These are phyloP conservation scores for Endoconidiophora polonica DNA, from an alignment of 2,329 filamentous ascomycete species.

Conservation along the genomic window DNA sequence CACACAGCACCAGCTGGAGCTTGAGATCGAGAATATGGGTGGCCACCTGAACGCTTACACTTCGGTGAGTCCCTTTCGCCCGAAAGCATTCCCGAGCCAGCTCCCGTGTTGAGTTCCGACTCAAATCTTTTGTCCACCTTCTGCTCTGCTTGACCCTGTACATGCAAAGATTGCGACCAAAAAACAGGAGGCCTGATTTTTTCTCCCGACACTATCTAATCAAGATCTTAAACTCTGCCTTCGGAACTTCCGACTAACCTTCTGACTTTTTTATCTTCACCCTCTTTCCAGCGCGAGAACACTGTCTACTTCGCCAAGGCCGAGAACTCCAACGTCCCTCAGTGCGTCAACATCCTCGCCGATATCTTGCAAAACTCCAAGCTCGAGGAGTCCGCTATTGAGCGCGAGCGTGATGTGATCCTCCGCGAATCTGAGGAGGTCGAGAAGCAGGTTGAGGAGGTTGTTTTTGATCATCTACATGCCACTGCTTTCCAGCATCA, in stretches of 20 bases:
- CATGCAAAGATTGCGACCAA: background rate
- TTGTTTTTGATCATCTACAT: constrained; percentile 97
- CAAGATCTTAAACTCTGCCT: background rate
- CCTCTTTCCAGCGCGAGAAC: constrained; percentile 66
- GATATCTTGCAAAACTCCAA: constrained; percentile 99
- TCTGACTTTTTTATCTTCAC: background rate
- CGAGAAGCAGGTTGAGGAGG: constrained; percentile 98
- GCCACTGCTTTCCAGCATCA: constrained; percentile 95
- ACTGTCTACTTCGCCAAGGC: constrained; percentile 99
- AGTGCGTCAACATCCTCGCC: constrained; percentile 93
- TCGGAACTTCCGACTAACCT: constrained; percentile 6
- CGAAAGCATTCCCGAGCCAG: background rate
- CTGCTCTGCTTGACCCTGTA: background rate
- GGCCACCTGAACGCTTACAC: constrained; percentile 99
- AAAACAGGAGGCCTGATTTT: background rate
- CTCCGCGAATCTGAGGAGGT: constrained; percentile 98
- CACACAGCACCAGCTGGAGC: constrained; percentile 91
- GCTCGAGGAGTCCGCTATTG: constrained; percentile 80
- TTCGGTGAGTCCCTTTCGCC: constrained; percentile 49
- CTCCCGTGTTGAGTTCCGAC: background rate
- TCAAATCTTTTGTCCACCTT: background rate
- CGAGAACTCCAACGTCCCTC: constrained; percentile 93
- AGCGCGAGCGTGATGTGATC: constrained; percentile 97
- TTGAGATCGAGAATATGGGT: constrained; percentile 99
- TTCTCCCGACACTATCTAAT: background rate